Evolutionary conservation across 208 protist genomes (phyloP), one percentile per base, ranked within the genome.

Genomic region (Phytomonas sp.): DNA sequence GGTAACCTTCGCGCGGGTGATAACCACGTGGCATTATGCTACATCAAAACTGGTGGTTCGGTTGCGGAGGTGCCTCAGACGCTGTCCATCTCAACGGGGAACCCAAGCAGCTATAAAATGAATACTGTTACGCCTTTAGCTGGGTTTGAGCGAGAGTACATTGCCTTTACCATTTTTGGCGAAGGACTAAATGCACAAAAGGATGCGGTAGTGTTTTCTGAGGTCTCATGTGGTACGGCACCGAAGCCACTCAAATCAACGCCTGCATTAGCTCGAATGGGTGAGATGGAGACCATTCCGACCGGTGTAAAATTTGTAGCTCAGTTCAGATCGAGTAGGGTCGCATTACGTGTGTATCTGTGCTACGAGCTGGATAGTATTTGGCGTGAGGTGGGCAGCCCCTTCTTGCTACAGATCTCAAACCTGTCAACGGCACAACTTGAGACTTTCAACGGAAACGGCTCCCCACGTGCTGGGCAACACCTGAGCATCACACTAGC

Each of bases 21-120:
- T 40, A 71, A 30, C 61, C 83, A 79, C 64, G 70, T 80, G 40
- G 91, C 88, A 2, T 72, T 95, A 62, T 96, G 92, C 78, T 93
- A 94, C 79, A 82, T 85, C 33, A 77, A 80, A 53, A 64, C 73
- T 6, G 69, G 70, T 17, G 87, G 79, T 31, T 93, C 88, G 7
- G 89, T 95, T 28, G 92, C 92, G 0, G 88, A 96, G 75, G 85
- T 96, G 63, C 87, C 89, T 60, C 79, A 92, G 81, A 75, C 85
- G 31, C 71, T 95, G n/a, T 56, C 59, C 7, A 71, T 96, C 20
- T 66, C 46, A 0, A 60, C 60, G 26, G 80, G 81, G 43, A 95
- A 93, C 75, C 92, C 92, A 43, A 72, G 68, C 56, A 74, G 79
- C 30, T 96, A 95, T 73, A 68, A 73, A 36, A 87, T 79, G 59